These are phyloP conservation scores for Dactylonectria macrodidyma DNA, from an alignment of 2,329 filamentous ascomycete species.

Conservation along the genomic window DNA sequence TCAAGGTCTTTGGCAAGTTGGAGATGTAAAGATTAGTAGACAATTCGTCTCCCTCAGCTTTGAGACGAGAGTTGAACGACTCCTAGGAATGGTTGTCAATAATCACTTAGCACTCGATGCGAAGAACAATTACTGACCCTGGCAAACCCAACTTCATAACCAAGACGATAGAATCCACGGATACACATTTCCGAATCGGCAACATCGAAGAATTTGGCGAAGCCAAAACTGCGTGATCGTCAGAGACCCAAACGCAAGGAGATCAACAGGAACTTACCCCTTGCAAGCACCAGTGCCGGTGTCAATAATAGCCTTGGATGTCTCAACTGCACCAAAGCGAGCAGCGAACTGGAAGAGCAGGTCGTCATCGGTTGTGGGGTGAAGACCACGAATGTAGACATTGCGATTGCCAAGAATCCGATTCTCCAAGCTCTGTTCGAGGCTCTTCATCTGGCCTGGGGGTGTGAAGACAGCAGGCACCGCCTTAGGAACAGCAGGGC, in stretches of 20 bases:
- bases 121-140: conserved; percentile 69
- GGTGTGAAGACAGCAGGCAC: conserved; percentile 92
- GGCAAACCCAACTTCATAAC: conserved; percentile 98
- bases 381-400: conserved; percentile 96
- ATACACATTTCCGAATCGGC: conserved; percentile 96
- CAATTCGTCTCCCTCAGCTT: conserved; percentile 89
- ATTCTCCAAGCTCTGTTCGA: conserved; percentile 96
- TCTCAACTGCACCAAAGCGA: conserved; percentile 94
- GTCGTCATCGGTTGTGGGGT: conserved; percentile 95
- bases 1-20: conserved; percentile 92
- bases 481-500: conserved; percentile 88
- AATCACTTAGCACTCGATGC: background rate
- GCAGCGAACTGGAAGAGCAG: conserved; percentile 85
- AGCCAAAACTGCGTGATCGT: conserved; percentile 81
- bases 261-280: conserved; percentile 73
- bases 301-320: conserved; percentile 99
- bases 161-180: conserved; percentile 92
- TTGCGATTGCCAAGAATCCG: conserved; percentile 93
- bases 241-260: conserved; percentile 12
- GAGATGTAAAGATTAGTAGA: conserved; percentile 99
- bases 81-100: conserved; percentile 70
- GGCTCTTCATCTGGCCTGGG: conserved; percentile 86
- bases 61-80: conserved; percentile 98
- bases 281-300: conserved; percentile 94
- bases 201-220: conserved; percentile 93